Conservation (phyloP, 305 asterid genomes). For the Fraxinus greggii region DNA sequence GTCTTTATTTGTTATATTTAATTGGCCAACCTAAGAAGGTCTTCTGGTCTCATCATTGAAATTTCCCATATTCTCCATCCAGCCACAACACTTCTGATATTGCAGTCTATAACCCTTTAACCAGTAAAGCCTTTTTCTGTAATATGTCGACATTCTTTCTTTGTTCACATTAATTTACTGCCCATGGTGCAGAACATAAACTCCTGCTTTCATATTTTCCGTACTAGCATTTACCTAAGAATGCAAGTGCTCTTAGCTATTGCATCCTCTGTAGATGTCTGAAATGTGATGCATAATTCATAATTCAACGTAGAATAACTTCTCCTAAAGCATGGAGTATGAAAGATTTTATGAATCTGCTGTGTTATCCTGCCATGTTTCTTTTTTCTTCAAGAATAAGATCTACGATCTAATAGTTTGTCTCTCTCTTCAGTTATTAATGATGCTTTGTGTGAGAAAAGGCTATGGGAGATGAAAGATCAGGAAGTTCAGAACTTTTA, state of each 20-base stretch:
- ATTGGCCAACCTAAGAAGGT: neutral
- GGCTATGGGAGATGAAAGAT: slow-evolving; percentile 93
- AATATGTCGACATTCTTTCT: neutral
- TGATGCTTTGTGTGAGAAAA: slow-evolving; percentile 80
- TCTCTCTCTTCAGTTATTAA: slow-evolving; percentile 63
- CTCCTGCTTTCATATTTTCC: neutral
- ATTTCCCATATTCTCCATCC: neutral
- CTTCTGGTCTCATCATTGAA: neutral
- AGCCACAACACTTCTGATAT: neutral
- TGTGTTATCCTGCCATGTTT: neutral
- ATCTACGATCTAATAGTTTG: slow-evolving; percentile 20
- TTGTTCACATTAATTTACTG: neutral
- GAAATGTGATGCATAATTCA: neutral
- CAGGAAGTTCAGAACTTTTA: slow-evolving; percentile 73
- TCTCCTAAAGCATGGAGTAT: slow-evolving; percentile 3
- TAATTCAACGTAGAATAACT: neutral
- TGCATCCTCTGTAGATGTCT: neutral
- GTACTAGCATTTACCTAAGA: neutral
- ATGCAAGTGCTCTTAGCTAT: neutral
- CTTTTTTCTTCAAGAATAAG: slow-evolving; percentile 5
- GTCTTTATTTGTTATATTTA: neutral
- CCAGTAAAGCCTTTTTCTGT: neutral
- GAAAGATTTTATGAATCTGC: slow-evolving; percentile 9
- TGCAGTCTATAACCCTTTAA: neutral
- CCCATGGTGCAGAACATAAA: neutral